Conservation (phyloP, 305 asterid genomes). For the Plantago coronopus region DNA sequence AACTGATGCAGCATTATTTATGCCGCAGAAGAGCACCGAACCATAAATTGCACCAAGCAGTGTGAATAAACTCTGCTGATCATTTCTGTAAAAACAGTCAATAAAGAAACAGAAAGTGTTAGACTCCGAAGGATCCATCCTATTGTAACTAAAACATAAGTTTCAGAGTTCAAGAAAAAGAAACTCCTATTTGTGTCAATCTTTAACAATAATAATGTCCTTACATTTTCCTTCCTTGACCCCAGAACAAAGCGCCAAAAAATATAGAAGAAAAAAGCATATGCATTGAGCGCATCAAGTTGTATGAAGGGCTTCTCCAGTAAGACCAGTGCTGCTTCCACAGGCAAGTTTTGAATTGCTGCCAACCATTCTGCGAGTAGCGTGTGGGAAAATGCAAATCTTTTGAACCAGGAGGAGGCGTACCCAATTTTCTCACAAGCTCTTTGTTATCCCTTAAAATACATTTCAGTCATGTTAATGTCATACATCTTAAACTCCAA, state of each 20-base stretch:
- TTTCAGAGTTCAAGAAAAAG: background rate
- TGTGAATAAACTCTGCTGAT: constrained; percentile 49
- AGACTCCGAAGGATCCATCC: background rate
- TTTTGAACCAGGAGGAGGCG: constrained; percentile 46
- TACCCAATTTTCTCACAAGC: constrained; percentile 36
- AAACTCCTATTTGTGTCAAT: background rate
- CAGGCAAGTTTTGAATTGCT: constrained; percentile 57
- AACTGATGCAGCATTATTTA: constrained; percentile 46
- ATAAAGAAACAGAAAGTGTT: background rate
- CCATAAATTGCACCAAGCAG: constrained; percentile 43
- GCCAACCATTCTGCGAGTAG: constrained; percentile 45
- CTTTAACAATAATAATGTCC: background rate
- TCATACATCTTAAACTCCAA: background rate
- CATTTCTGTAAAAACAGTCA: constrained; percentile 30
- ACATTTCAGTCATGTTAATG: background rate
- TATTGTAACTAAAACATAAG: background rate
- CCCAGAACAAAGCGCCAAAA: constrained; percentile 49
- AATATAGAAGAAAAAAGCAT: constrained; percentile 38
- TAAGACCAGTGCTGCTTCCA: constrained; percentile 68
- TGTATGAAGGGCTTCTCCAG: constrained; percentile 69
- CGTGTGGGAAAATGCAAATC: constrained; percentile 44
- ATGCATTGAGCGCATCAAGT: constrained; percentile 41
- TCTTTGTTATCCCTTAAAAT: constrained; percentile 38
- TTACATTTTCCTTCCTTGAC: constrained; percentile 48
- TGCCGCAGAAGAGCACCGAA: constrained; percentile 45